Conservation (phyloP, 2,329 filamentous ascomycete species). For the Aspergillus sp. region DNA sequence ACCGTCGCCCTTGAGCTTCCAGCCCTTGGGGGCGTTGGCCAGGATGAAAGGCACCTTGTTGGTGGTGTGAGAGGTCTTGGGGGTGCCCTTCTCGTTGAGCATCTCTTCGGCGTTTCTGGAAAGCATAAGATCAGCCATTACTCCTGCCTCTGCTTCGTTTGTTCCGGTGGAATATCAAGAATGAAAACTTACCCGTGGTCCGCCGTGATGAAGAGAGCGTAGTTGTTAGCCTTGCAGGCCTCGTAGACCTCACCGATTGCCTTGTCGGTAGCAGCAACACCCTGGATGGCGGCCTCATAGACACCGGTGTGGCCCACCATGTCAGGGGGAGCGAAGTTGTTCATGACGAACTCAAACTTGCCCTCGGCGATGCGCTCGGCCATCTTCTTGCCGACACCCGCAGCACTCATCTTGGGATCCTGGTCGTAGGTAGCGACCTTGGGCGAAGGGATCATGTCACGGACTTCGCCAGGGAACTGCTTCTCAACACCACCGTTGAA, state of each 20-base stretch:
- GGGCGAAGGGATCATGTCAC: slow-evolving; percentile 92
- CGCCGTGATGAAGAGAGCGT: slow-evolving; percentile 90
- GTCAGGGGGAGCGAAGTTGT: slow-evolving; percentile 98
- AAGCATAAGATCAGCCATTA: not conserved
- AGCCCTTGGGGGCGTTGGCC: slow-evolving; percentile 91
- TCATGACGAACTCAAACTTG: slow-evolving; percentile 97
- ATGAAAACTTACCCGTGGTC: slow-evolving; percentile 75
- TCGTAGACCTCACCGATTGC: slow-evolving; percentile 92
- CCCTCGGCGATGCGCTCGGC: slow-evolving; percentile 80
- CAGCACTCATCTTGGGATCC: slow-evolving; percentile 93
- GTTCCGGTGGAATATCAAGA: not conserved
- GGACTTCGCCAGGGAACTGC: slow-evolving; percentile 85
- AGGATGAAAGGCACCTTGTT: slow-evolving; percentile 98
- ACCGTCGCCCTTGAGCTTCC: slow-evolving; percentile 77
- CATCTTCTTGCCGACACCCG: slow-evolving; percentile 84
- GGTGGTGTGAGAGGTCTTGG: slow-evolving; percentile 96
- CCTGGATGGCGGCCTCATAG: slow-evolving; percentile 89
- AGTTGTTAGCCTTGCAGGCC: slow-evolving; percentile 87
- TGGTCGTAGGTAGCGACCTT: slow-evolving; percentile 95
- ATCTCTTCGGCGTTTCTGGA: slow-evolving; percentile 91
- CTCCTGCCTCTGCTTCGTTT: not conserved
- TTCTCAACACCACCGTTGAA: slow-evolving; percentile 99
- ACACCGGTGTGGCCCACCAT: slow-evolving; percentile 99
- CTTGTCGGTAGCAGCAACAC: slow-evolving; percentile 82
- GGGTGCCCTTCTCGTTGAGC: slow-evolving; percentile 92